Base-by-base conservation (phyloP, 148 eudicot genomes). In the Dianthus caryophyllus region DNA sequence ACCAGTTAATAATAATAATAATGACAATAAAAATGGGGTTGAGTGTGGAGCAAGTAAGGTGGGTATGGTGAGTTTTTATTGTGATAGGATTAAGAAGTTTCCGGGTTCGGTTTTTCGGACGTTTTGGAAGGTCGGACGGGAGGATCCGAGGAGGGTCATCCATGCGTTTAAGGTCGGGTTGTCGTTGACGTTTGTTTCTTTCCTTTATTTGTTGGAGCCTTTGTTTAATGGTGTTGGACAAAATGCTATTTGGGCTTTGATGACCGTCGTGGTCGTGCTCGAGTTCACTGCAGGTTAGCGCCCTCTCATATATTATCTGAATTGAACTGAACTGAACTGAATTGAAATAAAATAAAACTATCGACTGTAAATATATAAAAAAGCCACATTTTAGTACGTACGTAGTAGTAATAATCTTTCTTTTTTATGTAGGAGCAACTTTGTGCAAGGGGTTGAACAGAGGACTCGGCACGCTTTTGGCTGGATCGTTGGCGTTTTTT, bases 231-330 rank as follows among this genome's bases (percentile, higher is more conserved):
- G 82, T 0, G 73, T 93, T 48, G 98, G 95, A 17, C 78, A 84
- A 22, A 89, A 82, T 70, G 89, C 91, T 17, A 84, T 89, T 15
- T 89, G 96, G 98, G 98, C 98, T 53, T 84, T 93, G 75, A 89
- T 93, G 91, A 93, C 98, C 22, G 98, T 93, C 9, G 98, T 89
- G 0, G 87, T 93, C 25, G 98, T 93, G 27, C 98, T 93, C 49
- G 97, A 93, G 75, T 93, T 93, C 75, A 87, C 98, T 43, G 98
- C 90, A 41, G 98, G 98, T 93, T 36, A 26, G 73, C 53, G 11
- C 8, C 12, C 0, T 2, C 15, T 3, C 5, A 0, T 66, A 0
- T 49, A 20, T 18, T 64, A 41, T 22, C 20, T 53, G 15, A 53
- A 53, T 10, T 22, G 57, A 53, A 53, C 30, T 24, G 12, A 53